phyloP scores from a whole-genome alignment of 225 moss, liverwort and hornwort species.

The Rhytidiadelphus loreus region DNA sequence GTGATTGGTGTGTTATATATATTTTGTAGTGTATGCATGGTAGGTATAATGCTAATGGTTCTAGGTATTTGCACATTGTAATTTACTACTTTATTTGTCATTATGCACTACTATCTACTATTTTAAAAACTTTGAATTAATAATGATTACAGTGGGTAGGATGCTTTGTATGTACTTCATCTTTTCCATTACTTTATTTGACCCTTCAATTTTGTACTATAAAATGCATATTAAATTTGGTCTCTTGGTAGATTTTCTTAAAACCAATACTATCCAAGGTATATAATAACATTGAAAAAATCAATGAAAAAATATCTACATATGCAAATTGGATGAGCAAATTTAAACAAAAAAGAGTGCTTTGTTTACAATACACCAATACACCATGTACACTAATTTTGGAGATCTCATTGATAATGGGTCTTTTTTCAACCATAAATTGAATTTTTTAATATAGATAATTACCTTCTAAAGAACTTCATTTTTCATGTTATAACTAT shows the following conservation, averaged over 20 bases:
- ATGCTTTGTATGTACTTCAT: no score
- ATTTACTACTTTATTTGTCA: background rate
- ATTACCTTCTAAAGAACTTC: background rate
- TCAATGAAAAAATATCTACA: background rate
- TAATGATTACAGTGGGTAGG: no score
- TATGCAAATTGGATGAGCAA: accelerated
- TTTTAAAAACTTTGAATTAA: background rate
- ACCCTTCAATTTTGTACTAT: no score
- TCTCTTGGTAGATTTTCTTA: background rate
- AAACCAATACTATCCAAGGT: background rate
- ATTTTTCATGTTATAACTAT: background rate
- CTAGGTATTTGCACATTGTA: background rate
- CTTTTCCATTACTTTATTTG: no score
- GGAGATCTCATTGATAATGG: background rate
- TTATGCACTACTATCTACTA: background rate
- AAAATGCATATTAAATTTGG: background rate
- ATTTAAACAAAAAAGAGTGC: background rate
- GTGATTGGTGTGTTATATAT: background rate
- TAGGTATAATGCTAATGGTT: background rate
- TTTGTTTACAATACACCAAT: accelerated
- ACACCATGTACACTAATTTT: background rate
- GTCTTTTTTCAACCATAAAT: no score
- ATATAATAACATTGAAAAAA: background rate
- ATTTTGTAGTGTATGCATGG: background rate
- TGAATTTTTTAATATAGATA: background rate